Evolutionary conservation across 345 rosid genomes (phyloP), one percentile per base, ranked within the genome.

Genomic region (Moricandia arvensis): DNA sequence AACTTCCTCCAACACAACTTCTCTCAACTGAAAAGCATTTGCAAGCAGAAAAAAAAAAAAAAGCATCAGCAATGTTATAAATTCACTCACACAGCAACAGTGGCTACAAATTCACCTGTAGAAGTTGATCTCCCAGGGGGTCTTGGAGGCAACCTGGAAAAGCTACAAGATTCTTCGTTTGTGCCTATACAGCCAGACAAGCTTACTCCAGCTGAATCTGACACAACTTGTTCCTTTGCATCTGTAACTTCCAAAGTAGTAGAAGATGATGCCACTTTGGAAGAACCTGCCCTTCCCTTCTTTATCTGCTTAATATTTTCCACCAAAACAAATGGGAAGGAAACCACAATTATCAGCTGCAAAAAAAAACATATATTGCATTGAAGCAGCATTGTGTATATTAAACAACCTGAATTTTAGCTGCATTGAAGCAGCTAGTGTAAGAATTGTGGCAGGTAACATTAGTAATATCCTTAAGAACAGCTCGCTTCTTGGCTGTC

Each of bases 391-490:
- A 41, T 16, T 69, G 18, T 18, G 18, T 29, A 38, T 3, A 8
- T 16, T 16, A 7, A 63, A 64, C 47, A 66, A 75, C 98, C 93
- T 87, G 81, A 63, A 79, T 30, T 80, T 86, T 85, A 26, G 84
- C 60, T 68, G 87, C 85, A 68, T 75, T 85, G 70, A 87, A 79
- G 84, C 88, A 87, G 74, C 79, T 87, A 37, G 16, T 71, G 55
- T 82, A 79, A 18, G 87, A 75, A 74, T 38, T 74, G 29, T 75
- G 70, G 69, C 87, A 85, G 57, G 77, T 76, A 77, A 88, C 83
- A 79, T 91, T 91, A 10, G 97, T 85, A 68, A 91, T 83, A 80
- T 93, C 96, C 71, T 82, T 83, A 69, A 93, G 91, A 72, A 83
- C 83, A 24, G 92, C 88, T 81, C 89, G 84, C 82, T 82, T 88